A percentile compares a stretch with the other conserved stretches of the same genome.
Evolutionary conservation across 169 alveolate species (phyloP).

Genomic region (Eimeria tenella): DNA sequence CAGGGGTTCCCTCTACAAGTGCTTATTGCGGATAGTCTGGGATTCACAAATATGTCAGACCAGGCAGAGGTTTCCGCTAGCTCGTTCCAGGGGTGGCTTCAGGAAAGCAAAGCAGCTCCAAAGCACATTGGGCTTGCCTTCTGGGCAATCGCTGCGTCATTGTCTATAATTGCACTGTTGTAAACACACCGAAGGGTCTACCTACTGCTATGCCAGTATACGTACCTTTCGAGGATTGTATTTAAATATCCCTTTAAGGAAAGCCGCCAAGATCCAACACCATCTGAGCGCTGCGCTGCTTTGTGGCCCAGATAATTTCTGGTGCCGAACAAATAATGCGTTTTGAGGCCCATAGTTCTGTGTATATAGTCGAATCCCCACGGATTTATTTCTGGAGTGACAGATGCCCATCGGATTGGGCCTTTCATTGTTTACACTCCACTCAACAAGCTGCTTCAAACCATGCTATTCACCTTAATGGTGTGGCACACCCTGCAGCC

Average conservation of each 20-base stretch:
- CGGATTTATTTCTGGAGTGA: slow-evolving; percentile 8
- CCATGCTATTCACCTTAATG: not conserved
- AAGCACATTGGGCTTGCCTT: not conserved
- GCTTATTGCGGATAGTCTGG: slow-evolving; percentile 84
- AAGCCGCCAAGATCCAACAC: slow-evolving; percentile 45
- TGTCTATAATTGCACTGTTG: not conserved
- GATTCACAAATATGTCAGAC: slow-evolving; percentile 73
- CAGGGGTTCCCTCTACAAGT: slow-evolving; percentile 90
- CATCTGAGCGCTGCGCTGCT: slow-evolving; percentile 54
- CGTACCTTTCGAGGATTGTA: not conserved
- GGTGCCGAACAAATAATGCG: slow-evolving; percentile 42
- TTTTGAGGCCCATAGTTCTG: slow-evolving; percentile 50
- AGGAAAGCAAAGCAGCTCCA: slow-evolving; percentile 44
- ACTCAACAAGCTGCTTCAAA: not conserved
- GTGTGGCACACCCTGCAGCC: too few relatives aligned
- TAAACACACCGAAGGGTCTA: not conserved
- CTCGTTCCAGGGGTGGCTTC: slow-evolving; percentile 75
- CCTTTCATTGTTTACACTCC: slow-evolving; percentile 13
- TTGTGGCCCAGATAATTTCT: slow-evolving; percentile 32
- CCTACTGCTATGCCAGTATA: not conserved
- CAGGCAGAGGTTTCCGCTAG: slow-evolving; percentile 58
- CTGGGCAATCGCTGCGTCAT: not conserved
- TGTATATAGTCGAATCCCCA: not conserved
- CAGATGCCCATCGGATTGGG: slow-evolving; percentile 19
- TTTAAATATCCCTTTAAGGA: not conserved